Conservation (phyloP, 2,329 filamentous ascomycete genomes). For the Alternaria sp. region DNA sequence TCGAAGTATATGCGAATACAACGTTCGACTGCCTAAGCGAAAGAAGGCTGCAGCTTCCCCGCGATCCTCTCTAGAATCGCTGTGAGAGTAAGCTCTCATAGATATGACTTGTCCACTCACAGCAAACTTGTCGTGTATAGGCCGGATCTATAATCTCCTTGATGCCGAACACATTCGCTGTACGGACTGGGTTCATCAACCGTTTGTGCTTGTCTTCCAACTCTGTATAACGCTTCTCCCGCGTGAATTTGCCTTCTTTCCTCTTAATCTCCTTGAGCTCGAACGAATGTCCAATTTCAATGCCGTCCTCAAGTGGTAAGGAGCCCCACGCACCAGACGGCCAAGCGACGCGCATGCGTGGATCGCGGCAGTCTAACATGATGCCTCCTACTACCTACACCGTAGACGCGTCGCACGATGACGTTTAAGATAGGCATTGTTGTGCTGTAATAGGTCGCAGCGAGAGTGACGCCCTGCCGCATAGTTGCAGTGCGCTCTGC, state of each 20-base stretch:
- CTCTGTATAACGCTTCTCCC: conserved; percentile 62
- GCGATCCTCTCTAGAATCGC: conserved; percentile 57
- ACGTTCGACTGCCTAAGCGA: conserved; percentile 27
- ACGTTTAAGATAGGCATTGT: conserved; percentile 70
- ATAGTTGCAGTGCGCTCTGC: conserved; percentile 71
- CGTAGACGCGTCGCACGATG: conserved; percentile 68
- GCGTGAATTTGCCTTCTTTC: conserved; percentile 59
- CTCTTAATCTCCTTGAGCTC: conserved; percentile 65
- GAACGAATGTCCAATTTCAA: conserved; percentile 69
- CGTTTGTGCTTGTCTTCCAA: conserved; percentile 67
- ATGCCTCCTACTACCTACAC: conserved; percentile 71
- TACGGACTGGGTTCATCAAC: conserved; percentile 71
- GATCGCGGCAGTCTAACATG: conserved; percentile 70
- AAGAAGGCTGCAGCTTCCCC: conserved; percentile 49
- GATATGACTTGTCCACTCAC: conserved; percentile 64
- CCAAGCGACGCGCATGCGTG: conserved; percentile 69
- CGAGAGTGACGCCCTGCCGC: conserved; percentile 69
- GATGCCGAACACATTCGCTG: conserved; percentile 69
- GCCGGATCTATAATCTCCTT: conserved; percentile 72
- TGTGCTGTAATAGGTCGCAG: conserved; percentile 68
- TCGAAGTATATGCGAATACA: neutral
- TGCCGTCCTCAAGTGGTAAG: conserved; percentile 69
- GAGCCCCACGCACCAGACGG: conserved; percentile 70
- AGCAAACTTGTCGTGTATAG: conserved; percentile 64
- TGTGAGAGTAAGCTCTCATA: conserved; percentile 63